These are phyloP conservation scores for Xylaria longipes DNA, from an alignment of 495 filamentous ascomycete genomes.

Conservation along the genomic window DNA sequence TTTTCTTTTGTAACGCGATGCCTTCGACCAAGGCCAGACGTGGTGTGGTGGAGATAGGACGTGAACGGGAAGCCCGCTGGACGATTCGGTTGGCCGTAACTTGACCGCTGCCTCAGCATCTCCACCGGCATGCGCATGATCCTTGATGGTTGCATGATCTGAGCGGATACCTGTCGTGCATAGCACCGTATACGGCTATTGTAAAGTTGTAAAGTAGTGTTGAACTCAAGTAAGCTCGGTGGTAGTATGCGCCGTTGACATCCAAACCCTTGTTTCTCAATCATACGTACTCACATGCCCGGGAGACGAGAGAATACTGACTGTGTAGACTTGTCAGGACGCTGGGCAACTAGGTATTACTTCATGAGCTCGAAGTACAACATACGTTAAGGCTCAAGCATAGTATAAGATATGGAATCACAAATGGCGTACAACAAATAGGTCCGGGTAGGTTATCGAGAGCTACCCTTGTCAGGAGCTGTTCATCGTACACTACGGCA, in stretches of 20 bases:
- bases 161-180: conserved; percentile 13
- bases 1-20: conserved; percentile 3
- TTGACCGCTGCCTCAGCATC: conserved; percentile 20
- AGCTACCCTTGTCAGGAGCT: not conserved
- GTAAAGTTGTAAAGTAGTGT: not conserved
- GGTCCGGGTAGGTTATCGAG: not conserved
- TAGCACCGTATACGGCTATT: not conserved
- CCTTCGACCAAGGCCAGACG: conserved; percentile 1
- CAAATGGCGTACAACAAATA: not conserved
- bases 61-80: conserved; percentile 10
- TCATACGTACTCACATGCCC: not conserved
- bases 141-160: conserved; percentile 10
- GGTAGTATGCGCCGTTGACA: not conserved
- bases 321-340: not conserved
- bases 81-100: conserved; percentile 17
- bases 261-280: not conserved
- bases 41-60: conserved; percentile 7
- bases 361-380: not conserved
- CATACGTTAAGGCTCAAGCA: not conserved
- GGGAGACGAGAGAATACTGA: not conserved
- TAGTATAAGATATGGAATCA: not conserved
- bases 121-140: conserved; percentile 22
- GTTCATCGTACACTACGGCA: not conserved
- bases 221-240: too few relatives aligned
- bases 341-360: not conserved